These are phyloP conservation scores for Mortierella polycephala DNA, from an alignment of 371 early-diverging fungal species.

Conservation along the genomic window DNA sequence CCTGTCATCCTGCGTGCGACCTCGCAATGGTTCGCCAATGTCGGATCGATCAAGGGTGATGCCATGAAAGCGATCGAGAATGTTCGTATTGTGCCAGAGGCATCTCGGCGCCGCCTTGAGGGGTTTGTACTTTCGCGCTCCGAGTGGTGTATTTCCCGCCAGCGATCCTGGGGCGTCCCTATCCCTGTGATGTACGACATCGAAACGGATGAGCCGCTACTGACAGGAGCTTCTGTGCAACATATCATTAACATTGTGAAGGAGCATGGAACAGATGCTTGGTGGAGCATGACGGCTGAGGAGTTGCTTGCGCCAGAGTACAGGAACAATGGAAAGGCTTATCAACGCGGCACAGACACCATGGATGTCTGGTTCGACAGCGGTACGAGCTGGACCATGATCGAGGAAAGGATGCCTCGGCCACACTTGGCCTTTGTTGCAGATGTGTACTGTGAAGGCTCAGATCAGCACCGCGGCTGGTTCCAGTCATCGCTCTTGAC, in stretches of 20 bases:
- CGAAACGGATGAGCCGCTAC: slow-evolving; percentile 69
- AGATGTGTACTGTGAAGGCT: slow-evolving; percentile 93
- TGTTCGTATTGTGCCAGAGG: slow-evolving; percentile 74
- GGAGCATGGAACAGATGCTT: slow-evolving; percentile 75
- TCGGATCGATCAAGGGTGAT: slow-evolving; percentile 67
- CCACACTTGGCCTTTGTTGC: slow-evolving; percentile 64
- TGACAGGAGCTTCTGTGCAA: slow-evolving; percentile 72
- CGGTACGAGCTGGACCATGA: slow-evolving; percentile 88
- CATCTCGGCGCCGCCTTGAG: slow-evolving; percentile 69
- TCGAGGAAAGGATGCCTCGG: slow-evolving; percentile 59
- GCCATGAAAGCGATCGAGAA: slow-evolving; percentile 68
- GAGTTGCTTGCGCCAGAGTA: slow-evolving; percentile 78
- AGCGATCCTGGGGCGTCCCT: slow-evolving; percentile 62
- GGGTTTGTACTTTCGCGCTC: slow-evolving; percentile 75
- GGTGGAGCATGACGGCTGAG: slow-evolving; percentile 83
- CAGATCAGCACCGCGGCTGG: slow-evolving; percentile 98
- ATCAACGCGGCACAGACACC: slow-evolving; percentile 81
- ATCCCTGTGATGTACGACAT: slow-evolving; percentile 77
- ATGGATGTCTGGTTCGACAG: slow-evolving; percentile 98
- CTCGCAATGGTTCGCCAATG: slow-evolving; percentile 91
- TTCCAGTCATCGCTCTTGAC: slow-evolving; percentile 95
- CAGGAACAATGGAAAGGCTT: slow-evolving; percentile 59
- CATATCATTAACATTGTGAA: slow-evolving; percentile 75
- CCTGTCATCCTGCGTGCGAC: slow-evolving; percentile 89
- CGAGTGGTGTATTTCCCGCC: slow-evolving; percentile 95